These are phyloP conservation scores for Aspergillus arachidicola DNA, from an alignment of 2,329 filamentous ascomycete genomes.

Conservation along the genomic window DNA sequence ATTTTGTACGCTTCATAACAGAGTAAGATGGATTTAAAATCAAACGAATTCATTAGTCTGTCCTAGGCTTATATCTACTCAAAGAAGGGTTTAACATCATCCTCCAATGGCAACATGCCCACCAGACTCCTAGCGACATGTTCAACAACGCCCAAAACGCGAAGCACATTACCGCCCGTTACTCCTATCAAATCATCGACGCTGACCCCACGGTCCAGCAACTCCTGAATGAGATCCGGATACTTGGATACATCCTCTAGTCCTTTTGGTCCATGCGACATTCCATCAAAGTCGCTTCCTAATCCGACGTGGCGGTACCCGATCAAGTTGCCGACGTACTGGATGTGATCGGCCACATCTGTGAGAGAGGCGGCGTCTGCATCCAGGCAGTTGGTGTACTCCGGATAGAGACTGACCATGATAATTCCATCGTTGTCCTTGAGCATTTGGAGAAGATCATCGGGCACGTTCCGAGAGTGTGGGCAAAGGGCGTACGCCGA, in stretches of 20 bases:
- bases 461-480: constrained; percentile 46
- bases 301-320: constrained; percentile 41
- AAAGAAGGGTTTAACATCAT: too few relatives aligned
- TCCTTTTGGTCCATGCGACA: constrained; percentile 19
- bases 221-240: background rate
- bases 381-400: constrained; percentile 13
- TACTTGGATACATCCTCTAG: constrained; percentile 21
- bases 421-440: constrained; percentile 44
- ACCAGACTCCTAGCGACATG: too few relatives aligned
- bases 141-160: background rate
- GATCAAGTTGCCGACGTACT: constrained; percentile 33
- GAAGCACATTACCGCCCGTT: background rate
- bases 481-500: constrained; percentile 24
- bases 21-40: too few relatives aligned
- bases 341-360: constrained; percentile 41
- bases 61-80: too few relatives aligned
- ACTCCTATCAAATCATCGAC: background rate
- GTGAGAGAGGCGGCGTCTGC: constrained; percentile 25
- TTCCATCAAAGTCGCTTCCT: constrained; percentile 39
- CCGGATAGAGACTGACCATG: constrained; percentile 41
- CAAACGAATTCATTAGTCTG: too few relatives aligned
- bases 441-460: constrained; percentile 41
- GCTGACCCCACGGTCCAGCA: constrained; percentile 1
- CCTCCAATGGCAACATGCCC: too few relatives aligned
- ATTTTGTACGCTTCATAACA: too few relatives aligned